Percentiles rank a stretch among this genome's conserved stretches.
These are phyloP conservation scores for Wickerhamomyces sp. DNA, from an alignment of 1,139 yeast species.

Conservation along the genomic window DNA sequence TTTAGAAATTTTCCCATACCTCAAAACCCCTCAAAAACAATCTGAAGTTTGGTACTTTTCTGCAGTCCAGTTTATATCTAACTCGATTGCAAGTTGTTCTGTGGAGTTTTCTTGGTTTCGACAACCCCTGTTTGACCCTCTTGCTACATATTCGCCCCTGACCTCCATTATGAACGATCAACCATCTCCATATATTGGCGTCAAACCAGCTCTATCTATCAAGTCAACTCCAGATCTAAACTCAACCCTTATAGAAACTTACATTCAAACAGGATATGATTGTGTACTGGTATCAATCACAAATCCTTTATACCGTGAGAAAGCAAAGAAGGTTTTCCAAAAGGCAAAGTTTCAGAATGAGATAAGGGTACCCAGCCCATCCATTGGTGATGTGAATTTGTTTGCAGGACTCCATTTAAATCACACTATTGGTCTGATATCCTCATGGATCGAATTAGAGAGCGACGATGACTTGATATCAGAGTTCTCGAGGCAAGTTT, in stretches of 20 bases:
- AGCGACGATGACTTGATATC: conserved; percentile 42
- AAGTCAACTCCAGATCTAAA: conserved; percentile 11
- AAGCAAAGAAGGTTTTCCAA: conserved; percentile 32
- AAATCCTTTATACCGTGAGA: conserved; percentile 36
- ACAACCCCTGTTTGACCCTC: background rate
- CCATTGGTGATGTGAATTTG: conserved; percentile 33
- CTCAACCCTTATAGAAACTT: conserved; percentile 10
- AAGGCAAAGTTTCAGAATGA: conserved; percentile 22
- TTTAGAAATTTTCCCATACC: no score
- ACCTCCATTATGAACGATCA: conserved; percentile 1
- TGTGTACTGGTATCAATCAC: conserved; percentile 38
- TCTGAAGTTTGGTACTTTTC: no score
- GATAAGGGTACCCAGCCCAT: conserved; percentile 34
- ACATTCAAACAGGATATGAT: conserved; percentile 27
- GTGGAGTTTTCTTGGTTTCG: background rate
- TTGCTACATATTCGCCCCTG: background rate
- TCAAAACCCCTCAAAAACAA: no score
- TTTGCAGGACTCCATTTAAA: conserved; percentile 31
- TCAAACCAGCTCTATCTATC: conserved; percentile 18
- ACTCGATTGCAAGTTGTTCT: no score
- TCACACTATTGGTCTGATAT: conserved; percentile 44
- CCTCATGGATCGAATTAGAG: conserved; percentile 64
- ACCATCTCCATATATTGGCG: conserved; percentile 17
- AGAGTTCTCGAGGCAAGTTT: conserved; percentile 47
- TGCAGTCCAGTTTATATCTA: no score